phyloP scores from a whole-genome alignment of 352 stramenopile species.

The Globisporangium heterothallicum region DNA sequence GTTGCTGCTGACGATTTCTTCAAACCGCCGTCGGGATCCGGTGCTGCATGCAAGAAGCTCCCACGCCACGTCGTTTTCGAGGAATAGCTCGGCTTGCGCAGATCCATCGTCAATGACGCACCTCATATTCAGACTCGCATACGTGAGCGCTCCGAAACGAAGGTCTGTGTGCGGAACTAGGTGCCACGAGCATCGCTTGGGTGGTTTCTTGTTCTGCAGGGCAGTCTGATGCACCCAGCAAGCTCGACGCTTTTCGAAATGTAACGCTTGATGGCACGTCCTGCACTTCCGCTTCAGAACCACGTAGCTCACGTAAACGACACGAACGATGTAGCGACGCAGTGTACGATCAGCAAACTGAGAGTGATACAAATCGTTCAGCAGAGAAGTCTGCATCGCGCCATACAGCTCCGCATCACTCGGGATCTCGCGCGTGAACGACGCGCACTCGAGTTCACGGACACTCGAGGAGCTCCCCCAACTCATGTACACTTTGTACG shows the following conservation, averaged over 20 bases:
- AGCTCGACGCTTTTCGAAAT: slow-evolving; percentile 33
- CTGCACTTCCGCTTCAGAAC: slow-evolving; percentile 65
- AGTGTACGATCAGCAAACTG: slow-evolving; percentile 37
- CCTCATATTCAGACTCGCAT: slow-evolving; percentile 38
- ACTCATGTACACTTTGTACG: slow-evolving; percentile 59
- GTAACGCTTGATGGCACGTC: slow-evolving; percentile 43
- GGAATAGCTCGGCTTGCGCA: slow-evolving; percentile 66
- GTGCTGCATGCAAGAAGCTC: slow-evolving; percentile 50
- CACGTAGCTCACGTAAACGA: slow-evolving; percentile 76
- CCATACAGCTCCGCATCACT: slow-evolving; percentile 31
- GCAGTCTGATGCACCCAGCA: slow-evolving; percentile 32
- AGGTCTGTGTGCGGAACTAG: slow-evolving; percentile 28
- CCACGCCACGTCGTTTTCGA: slow-evolving; percentile 67
- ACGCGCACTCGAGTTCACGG: slow-evolving; percentile 1
- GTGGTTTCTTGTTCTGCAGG: slow-evolving; percentile 5
- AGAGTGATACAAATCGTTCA: slow-evolving; percentile 44
- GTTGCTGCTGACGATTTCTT: slow-evolving; percentile 36
- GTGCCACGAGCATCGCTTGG: slow-evolving; percentile 22
- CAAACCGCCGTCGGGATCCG: slow-evolving; percentile 36
- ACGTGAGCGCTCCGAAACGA: slow-evolving; percentile 30
- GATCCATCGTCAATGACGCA: slow-evolving; percentile 77
- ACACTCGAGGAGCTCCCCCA: slow-evolving; percentile 37
- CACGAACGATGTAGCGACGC: slow-evolving; percentile 49
- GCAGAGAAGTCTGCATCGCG: slow-evolving; percentile 28
- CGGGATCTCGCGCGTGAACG: neutral